Evolutionary conservation across 139 green algal species (phyloP).

Genomic region (Micractinium conductrix): DNA sequence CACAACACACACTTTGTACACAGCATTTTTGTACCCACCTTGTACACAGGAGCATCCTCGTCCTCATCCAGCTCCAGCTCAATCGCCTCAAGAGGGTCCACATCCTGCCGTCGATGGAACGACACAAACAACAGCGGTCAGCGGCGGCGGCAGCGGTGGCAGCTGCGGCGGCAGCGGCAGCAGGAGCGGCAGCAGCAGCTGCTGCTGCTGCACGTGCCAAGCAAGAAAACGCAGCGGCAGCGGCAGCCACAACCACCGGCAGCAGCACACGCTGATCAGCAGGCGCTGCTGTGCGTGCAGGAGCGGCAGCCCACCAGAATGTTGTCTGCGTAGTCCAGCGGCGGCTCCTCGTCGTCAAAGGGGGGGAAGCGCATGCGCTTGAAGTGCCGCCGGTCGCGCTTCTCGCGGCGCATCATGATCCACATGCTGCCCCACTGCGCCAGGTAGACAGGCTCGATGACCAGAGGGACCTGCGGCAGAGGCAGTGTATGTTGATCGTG

Average conservation of each 20-base stretch:
- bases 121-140: background rate
- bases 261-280: too few relatives aligned
- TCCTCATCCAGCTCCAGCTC: constrained; percentile 98
- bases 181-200: background rate
- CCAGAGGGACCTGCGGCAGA: constrained; percentile 92
- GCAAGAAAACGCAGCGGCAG: too few relatives aligned
- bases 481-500: too few relatives aligned
- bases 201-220: background rate
- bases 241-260: too few relatives aligned
- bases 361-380: constrained; percentile 99
- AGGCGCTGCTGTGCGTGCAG: too few relatives aligned
- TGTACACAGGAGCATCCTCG: constrained; percentile 83
- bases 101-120: constrained; percentile 56
- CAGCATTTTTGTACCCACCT: background rate
- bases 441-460: constrained; percentile 98
- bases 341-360: constrained; percentile 99
- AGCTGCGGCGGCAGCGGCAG: too few relatives aligned
- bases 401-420: constrained; percentile 99
- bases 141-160: background rate
- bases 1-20: background rate
- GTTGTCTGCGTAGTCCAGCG: constrained; percentile 99
- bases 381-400: constrained; percentile 98
- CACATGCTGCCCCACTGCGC: constrained; percentile 99
- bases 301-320: constrained; percentile 68
- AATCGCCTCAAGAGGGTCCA: constrained; percentile 98